Evolutionary conservation across 495 filamentous ascomycete species (phyloP).

Genomic region (Lasiosphaeria hispida): DNA sequence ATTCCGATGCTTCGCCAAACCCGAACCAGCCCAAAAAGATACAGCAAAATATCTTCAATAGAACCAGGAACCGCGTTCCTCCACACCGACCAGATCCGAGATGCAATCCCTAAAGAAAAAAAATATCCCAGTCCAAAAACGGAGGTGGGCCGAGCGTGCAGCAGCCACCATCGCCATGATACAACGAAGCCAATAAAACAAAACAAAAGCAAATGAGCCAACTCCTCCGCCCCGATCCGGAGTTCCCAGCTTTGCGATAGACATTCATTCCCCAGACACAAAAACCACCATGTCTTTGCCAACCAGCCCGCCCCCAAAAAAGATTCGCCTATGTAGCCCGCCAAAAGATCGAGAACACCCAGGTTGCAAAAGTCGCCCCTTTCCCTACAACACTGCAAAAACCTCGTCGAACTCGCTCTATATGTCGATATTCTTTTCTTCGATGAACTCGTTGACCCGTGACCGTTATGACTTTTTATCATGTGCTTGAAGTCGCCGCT

Average conservation of each 20-base stretch:
- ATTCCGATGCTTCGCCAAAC: slow-evolving; percentile 26
- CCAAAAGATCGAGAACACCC: slow-evolving; percentile 29
- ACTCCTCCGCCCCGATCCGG: slow-evolving; percentile 29
- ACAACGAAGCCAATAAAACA: slow-evolving; percentile 13
- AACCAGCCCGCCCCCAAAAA: slow-evolving; percentile 21
- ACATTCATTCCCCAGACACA: slow-evolving; percentile 24
- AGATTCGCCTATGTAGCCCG: slow-evolving; percentile 28
- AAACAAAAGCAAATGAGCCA: slow-evolving; percentile 26
- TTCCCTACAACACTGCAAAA: slow-evolving; percentile 14
- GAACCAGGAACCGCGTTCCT: slow-evolving; percentile 15
- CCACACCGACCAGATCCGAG: slow-evolving; percentile 28
- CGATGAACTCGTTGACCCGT: slow-evolving; percentile 39
- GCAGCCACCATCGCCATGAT: slow-evolving; percentile 27
- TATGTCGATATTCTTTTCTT: slow-evolving; percentile 36
- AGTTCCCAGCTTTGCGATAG: slow-evolving; percentile 17
- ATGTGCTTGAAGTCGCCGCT: slow-evolving; percentile 36
- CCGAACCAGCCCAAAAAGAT: slow-evolving; percentile 24
- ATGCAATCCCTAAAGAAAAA: slow-evolving; percentile 27
- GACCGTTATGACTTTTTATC: slow-evolving; percentile 39
- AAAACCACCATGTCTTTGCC: slow-evolving; percentile 32
- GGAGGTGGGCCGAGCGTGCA: slow-evolving; percentile 20
- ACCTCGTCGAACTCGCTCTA: slow-evolving; percentile 31
- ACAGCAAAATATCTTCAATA: slow-evolving; percentile 6
- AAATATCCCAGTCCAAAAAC: slow-evolving; percentile 19
- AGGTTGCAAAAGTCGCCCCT: slow-evolving; percentile 17